Percentiles rank a stretch among this genome's conserved stretches.
Conservation (phyloP, 768 basidiomycete species). For the Crassisporium funariophilum region DNA sequence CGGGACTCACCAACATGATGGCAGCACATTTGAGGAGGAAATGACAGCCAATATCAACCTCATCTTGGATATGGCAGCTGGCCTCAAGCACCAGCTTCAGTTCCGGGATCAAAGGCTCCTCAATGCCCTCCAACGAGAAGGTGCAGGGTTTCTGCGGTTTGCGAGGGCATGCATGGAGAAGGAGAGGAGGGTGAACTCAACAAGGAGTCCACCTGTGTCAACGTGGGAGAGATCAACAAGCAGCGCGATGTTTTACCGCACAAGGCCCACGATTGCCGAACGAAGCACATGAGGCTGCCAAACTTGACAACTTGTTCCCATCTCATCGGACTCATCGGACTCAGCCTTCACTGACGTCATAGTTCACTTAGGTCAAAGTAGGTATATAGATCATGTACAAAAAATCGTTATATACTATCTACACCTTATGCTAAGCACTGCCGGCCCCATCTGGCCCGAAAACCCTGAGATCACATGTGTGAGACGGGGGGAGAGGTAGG, state of each 20-base stretch:
- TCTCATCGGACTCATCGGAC: constrained; percentile 1
- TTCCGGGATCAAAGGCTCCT: constrained; percentile 4
- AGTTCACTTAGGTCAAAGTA: neutral
- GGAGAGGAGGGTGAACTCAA: constrained; percentile 4
- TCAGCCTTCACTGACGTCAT: constrained; percentile 3
- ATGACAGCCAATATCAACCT: constrained; percentile 1
- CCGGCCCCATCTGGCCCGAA: constrained; percentile 1
- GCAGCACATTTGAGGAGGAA: neutral
- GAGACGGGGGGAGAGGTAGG: constrained; percentile 1
- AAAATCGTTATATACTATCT: constrained; percentile 1
- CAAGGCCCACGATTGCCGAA: constrained; percentile 1
- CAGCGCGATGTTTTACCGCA: neutral
- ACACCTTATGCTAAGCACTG: neutral
- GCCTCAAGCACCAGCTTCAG: constrained; percentile 4
- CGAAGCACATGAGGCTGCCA: constrained; percentile 2
- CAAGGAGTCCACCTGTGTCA: neutral
- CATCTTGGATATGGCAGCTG: constrained; percentile 2
- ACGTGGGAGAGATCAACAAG: neutral
- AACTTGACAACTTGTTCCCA: constrained; percentile 1
- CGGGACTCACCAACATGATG: neutral
- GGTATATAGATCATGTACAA: neutral
- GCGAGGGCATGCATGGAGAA: constrained; percentile 10
- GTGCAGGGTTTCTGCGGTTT: constrained; percentile 8
- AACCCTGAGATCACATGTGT: constrained; percentile 3
- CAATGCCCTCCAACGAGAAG: constrained; percentile 6